A percentile compares a stretch with the other conserved stretches of the same genome.
phyloP scores from a whole-genome alignment of 2,329 filamentous ascomycete species.

The Calycina marina region DNA sequence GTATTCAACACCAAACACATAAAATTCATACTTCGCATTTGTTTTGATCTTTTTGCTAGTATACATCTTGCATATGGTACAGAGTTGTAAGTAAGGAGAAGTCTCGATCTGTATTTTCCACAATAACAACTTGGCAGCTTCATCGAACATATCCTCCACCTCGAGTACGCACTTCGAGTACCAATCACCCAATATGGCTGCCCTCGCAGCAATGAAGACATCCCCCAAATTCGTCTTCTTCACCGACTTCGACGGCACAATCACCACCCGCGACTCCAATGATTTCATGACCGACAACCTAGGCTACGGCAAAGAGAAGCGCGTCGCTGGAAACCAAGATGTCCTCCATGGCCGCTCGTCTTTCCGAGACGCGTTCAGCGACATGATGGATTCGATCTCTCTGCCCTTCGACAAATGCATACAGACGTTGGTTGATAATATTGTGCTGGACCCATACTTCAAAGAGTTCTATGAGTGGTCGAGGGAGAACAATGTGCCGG shows the following conservation, averaged over 20 bases:
- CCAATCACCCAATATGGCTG: slow-evolving; percentile 10
- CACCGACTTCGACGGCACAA: slow-evolving; percentile 96
- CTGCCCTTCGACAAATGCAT: slow-evolving; percentile 74
- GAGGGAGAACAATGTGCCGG: slow-evolving; percentile 67
- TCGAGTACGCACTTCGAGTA: too few species aligned
- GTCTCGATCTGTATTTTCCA: too few species aligned
- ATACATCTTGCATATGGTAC: too few species aligned
- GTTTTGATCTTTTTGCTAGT: too few species aligned
- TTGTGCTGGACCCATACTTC: slow-evolving; percentile 81
- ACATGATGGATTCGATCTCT: slow-evolving; percentile 81
- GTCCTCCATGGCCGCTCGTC: slow-evolving; percentile 56
- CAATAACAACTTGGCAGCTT: too few species aligned
- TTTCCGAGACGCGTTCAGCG: slow-evolving; percentile 62
- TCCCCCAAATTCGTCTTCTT: slow-evolving; percentile 93
- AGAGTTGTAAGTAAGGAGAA: too few species aligned
- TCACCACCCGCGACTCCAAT: slow-evolving; percentile 58
- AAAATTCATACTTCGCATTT: too few species aligned
- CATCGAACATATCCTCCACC: too few species aligned
- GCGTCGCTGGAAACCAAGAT: slow-evolving; percentile 59
- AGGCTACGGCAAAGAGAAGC: slow-evolving; percentile 62
- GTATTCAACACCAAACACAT: too few species aligned
- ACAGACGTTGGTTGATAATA: slow-evolving; percentile 61
- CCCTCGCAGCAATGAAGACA: slow-evolving; percentile 43
- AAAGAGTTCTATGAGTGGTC: slow-evolving; percentile 78
- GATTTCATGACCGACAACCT: slow-evolving; percentile 77